phyloP scores from a whole-genome alignment of 2,329 filamentous ascomycete species.

The Fusarium vanettenii region DNA sequence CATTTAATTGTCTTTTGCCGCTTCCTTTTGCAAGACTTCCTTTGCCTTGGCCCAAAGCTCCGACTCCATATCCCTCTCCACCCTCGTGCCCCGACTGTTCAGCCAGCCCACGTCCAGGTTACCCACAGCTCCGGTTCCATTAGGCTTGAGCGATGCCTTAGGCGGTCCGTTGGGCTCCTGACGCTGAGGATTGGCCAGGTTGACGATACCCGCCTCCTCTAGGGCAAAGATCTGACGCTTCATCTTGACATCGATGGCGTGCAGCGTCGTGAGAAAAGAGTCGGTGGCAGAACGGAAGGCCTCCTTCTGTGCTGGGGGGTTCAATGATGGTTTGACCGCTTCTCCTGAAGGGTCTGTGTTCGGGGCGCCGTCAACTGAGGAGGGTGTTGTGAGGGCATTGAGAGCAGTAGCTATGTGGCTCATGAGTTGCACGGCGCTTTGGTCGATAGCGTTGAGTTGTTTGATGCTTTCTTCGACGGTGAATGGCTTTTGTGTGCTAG shows the following conservation, averaged over 20 bases:
- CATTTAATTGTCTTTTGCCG: slow-evolving; percentile 25
- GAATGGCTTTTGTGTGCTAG: slow-evolving; percentile 63
- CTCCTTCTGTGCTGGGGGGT: slow-evolving; percentile 63
- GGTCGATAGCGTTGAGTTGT: slow-evolving; percentile 84
- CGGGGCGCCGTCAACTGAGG: slow-evolving; percentile 13
- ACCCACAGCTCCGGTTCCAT: slow-evolving; percentile 66
- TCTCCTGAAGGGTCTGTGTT: slow-evolving; percentile 24
- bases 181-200: slow-evolving; percentile 53
- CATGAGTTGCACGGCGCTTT: slow-evolving; percentile 58
- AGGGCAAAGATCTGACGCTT: slow-evolving; percentile 76
- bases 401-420: slow-evolving; percentile 60
- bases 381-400: slow-evolving; percentile 55
- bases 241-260: slow-evolving; percentile 78
- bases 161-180: slow-evolving; percentile 51
- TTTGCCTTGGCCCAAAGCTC: slow-evolving; percentile 74
- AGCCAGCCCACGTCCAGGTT: slow-evolving; percentile 87
- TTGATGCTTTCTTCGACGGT: slow-evolving; percentile 82
- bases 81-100: slow-evolving; percentile 85
- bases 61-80: slow-evolving; percentile 84
- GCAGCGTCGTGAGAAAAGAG: slow-evolving; percentile 78
- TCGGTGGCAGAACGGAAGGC: slow-evolving; percentile 70
- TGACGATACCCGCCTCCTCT: slow-evolving; percentile 83
- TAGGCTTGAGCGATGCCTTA: slow-evolving; percentile 61
- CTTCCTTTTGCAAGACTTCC: slow-evolving; percentile 51
- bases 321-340: slow-evolving; percentile 45